These are phyloP conservation scores for Dactylorhiza incarnata DNA, from an alignment of 106 monocot genomes.

Conservation along the genomic window DNA sequence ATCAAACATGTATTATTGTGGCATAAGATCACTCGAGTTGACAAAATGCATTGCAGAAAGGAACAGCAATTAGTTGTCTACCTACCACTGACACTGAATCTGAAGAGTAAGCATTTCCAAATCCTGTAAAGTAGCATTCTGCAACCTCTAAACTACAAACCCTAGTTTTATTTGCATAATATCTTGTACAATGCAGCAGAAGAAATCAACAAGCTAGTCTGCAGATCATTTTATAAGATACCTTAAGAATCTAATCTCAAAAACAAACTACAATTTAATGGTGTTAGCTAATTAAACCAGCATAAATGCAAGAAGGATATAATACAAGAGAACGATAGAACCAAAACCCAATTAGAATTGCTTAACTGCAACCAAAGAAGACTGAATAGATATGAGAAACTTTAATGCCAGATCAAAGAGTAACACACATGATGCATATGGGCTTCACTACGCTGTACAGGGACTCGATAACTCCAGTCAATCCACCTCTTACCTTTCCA, in stretches of 20 bases:
- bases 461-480: slow-evolving; percentile 37
- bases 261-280: no score
- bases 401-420: not conserved
- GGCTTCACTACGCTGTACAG: slow-evolving; percentile 39
- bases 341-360: no score
- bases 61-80: not conserved
- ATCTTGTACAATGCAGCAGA: not conserved
- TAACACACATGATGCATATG: slow-evolving; percentile 30
- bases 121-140: not conserved
- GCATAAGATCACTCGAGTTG: not conserved
- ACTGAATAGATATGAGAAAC: not conserved
- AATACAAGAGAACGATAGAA: no score
- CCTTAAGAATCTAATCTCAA: no score
- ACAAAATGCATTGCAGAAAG: not conserved
- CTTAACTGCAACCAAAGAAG: not conserved
- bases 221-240: no score
- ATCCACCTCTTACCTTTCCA: slow-evolving; percentile 27
- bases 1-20: not conserved
- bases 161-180: not conserved
- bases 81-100: not conserved
- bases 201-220: no score
- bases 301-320: no score
- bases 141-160: not conserved
- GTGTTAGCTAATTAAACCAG: no score
- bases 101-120: not conserved